A percentile compares a stretch with the other conserved stretches of the same genome.
Evolutionary conservation across 495 filamentous ascomycete species (phyloP).

Genomic region (Pseudoneurospora amorphoporcata): DNA sequence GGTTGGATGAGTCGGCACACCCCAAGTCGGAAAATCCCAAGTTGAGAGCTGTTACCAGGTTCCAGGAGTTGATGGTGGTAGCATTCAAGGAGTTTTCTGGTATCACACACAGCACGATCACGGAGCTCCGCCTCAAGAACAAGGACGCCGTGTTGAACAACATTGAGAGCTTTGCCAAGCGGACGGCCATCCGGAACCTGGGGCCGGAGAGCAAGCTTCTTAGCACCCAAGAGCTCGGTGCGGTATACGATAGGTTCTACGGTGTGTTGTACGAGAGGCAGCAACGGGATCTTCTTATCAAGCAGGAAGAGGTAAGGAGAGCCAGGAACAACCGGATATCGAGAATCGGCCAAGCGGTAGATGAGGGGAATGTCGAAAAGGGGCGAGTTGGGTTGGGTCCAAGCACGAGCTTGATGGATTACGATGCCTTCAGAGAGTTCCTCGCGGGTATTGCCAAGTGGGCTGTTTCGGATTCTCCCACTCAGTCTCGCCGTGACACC

Average conservation of each 20-base stretch:
- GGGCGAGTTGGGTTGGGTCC: constrained; percentile 85
- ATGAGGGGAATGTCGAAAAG: constrained; percentile 45
- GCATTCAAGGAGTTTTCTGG: constrained; percentile 95
- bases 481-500: constrained; percentile 45
- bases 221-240: constrained; percentile 71
- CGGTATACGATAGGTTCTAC: constrained; percentile 90
- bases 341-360: background rate
- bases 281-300: constrained; percentile 65
- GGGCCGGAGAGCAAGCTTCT: constrained; percentile 90
- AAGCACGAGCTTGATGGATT: constrained; percentile 86
- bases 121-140: constrained; percentile 79
- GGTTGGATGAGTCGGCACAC: constrained; percentile 89
- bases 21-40: constrained; percentile 91
- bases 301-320: constrained; percentile 61
- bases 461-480: constrained; percentile 71
- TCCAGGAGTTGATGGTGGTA: constrained; percentile 97
- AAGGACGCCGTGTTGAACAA: constrained; percentile 86
- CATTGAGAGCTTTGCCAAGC: constrained; percentile 94
- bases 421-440: constrained; percentile 90
- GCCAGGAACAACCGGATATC: constrained; percentile 35
- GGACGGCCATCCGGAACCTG: constrained; percentile 90
- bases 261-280: constrained; percentile 81
- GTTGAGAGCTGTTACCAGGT: constrained; percentile 80
- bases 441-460: constrained; percentile 79
- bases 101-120: constrained; percentile 86